Base-by-base conservation (phyloP, 805 yeast genomes). In the Lipomyces sp. region DNA sequence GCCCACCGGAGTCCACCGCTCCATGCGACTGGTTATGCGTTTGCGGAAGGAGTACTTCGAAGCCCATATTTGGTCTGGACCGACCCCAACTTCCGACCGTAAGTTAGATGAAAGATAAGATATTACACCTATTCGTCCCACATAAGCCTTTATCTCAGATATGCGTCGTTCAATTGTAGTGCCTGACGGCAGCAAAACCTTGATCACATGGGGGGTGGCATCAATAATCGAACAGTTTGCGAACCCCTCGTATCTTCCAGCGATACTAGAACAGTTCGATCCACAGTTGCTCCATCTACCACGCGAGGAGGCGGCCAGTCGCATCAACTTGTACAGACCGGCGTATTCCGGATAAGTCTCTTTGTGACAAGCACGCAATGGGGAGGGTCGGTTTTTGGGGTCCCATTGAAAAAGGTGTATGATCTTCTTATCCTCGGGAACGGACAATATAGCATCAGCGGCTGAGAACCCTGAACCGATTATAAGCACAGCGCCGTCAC, bases 391-490 rank as follows among this genome's bases (percentile, higher is more conserved):
- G 4, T 69, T 63, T 2, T 63, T 59, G 2, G 67, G 68, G 33
- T 66, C 69, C 77, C 78, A 75, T 42, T 72, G 68, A 68, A 62
- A 76, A n/a, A 76, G 58, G 54, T 76, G 78, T 5, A 74, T 53
- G n/a, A 65, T 55, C 18, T 69, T 62, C 32, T 35, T 54, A 15
- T 32, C 6, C 3, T 30, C 15, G 7, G 70, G 65, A 8, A 51
- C 45, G 3, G 68, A 51, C 11, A 70, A 57, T n/a, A 76, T 69
- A 3, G 76, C 75, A 34, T 77, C 79, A 1, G 79, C 79, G 0
- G 79, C 79, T 3, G 77, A 73, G 42, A 77, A 74, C 0, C 79
- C 79, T 1, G 78, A 71, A 1, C 79, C 79, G 15, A 77, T 56
- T 1, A 76, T 73, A 3, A 74, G 69, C 1, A 66, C 60, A 3